A percentile compares a stretch with the other conserved stretches of the same genome.
Conservation (phyloP, 169 alveolate species). For the Plasmodium cynomolgi region DNA sequence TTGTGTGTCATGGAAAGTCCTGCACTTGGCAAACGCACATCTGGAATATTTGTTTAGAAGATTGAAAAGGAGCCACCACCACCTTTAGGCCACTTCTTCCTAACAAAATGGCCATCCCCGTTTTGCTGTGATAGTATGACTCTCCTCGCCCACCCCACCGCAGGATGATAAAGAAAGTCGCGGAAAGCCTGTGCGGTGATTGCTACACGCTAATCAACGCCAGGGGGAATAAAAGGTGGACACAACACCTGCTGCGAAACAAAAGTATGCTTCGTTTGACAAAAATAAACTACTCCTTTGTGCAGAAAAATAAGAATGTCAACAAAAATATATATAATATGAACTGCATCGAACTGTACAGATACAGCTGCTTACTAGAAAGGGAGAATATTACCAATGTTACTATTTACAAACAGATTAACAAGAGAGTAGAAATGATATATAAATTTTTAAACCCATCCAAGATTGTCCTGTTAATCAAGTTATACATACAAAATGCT, state of each 20-base stretch:
- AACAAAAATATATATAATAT: slow-evolving; percentile 68
- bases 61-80: background rate
- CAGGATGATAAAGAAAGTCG: slow-evolving; percentile 11
- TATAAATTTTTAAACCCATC: slow-evolving; percentile 65
- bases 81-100: background rate
- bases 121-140: background rate
- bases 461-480: slow-evolving; percentile 56
- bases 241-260: background rate
- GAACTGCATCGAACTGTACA: slow-evolving; percentile 66
- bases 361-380: slow-evolving; percentile 39
- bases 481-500: slow-evolving; percentile 48
- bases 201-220: background rate
- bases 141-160: background rate
- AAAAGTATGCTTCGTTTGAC: slow-evolving; percentile 11
- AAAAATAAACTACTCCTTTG: slow-evolving; percentile 37
- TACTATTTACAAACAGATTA: slow-evolving; percentile 62
- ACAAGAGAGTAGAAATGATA: slow-evolving; percentile 75
- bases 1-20: background rate
- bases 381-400: slow-evolving; percentile 43
- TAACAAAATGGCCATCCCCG: background rate
- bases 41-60: background rate
- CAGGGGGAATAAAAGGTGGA: background rate
- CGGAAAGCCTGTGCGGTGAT: background rate
- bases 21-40: background rate
- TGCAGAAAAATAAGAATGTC: slow-evolving; percentile 48